Conservation (phyloP, 1,139 yeast genomes). For the Pneumocystis sp. region DNA sequence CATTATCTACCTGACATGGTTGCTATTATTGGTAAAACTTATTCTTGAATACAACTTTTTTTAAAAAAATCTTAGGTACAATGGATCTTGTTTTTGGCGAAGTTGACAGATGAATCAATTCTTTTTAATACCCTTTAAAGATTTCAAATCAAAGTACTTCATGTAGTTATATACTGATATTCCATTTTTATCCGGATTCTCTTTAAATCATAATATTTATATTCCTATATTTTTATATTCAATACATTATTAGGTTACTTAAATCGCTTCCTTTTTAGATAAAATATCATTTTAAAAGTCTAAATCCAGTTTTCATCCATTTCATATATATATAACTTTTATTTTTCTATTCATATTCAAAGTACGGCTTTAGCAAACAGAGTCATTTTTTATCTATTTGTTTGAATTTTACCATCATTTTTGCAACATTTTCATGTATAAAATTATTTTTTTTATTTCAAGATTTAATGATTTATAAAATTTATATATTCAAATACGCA, state of each 20-base stretch:
- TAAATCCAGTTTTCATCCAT: not conserved
- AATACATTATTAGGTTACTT: not conserved
- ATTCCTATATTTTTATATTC: not conserved
- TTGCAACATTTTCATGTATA: too few relatives aligned
- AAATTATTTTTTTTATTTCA: too few relatives aligned
- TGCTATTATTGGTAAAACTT: conserved; percentile 91
- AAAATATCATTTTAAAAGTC: not conserved
- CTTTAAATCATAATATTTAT: not conserved
- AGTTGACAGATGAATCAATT: conserved; percentile 54
- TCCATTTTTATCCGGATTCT: too few relatives aligned
- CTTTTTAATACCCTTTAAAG: not conserved
- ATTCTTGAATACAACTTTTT: conserved; percentile 20
- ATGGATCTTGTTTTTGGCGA: conserved; percentile 64
- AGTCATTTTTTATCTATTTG: too few relatives aligned
- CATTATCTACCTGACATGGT: conserved; percentile 85
- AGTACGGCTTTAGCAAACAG: too few relatives aligned
- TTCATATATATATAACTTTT: not conserved
- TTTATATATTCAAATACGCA: not conserved
- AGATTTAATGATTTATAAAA: too few relatives aligned
- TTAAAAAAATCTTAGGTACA: not conserved
- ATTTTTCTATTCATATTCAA: too few relatives aligned
- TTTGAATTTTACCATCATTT: too few relatives aligned
- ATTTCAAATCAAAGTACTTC: not conserved
- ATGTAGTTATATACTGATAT: not conserved
- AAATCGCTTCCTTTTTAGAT: too few relatives aligned